phyloP scores from a whole-genome alignment of 176 grass and related monocot genomes.

The Aegilops tauschii region DNA sequence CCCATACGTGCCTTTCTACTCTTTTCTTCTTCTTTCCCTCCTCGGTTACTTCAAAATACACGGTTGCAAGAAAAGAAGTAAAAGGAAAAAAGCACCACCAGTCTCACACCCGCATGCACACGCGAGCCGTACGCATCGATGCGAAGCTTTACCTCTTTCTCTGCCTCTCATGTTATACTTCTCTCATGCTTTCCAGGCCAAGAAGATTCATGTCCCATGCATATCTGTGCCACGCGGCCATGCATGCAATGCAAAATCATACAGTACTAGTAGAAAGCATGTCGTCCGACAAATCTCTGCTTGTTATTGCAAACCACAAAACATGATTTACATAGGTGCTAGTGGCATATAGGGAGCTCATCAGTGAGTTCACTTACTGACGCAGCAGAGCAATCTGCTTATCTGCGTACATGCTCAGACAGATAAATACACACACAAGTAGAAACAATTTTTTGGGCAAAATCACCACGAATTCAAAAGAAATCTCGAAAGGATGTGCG shows the following conservation, averaged over 20 bases:
- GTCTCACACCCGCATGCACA: background rate
- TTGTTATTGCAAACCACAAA: background rate
- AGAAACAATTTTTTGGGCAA: background rate
- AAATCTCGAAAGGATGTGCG: conserved; percentile 29
- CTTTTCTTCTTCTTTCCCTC: background rate
- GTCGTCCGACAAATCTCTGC: background rate
- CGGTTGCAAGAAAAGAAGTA: conserved; percentile 45
- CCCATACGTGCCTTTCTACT: background rate
- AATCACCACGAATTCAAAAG: background rate
- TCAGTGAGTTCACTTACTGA: background rate
- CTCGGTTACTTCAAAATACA: conserved; percentile 30
- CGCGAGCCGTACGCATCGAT: conserved; percentile 6
- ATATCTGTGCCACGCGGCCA: background rate
- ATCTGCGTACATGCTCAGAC: background rate
- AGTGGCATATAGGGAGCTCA: background rate
- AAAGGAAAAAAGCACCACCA: conserved; percentile 16
- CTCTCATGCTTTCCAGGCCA: conserved; percentile 5
- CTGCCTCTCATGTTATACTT: background rate
- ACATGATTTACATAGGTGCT: background rate
- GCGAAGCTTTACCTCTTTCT: conserved; percentile 20
- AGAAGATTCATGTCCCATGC: background rate
- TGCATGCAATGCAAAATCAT: background rate
- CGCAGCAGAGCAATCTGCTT: background rate
- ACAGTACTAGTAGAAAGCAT: background rate
- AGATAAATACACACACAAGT: background rate